These are phyloP conservation scores for Leptographium galeiforme DNA, from an alignment of 2,329 filamentous ascomycete genomes.

Conservation along the genomic window DNA sequence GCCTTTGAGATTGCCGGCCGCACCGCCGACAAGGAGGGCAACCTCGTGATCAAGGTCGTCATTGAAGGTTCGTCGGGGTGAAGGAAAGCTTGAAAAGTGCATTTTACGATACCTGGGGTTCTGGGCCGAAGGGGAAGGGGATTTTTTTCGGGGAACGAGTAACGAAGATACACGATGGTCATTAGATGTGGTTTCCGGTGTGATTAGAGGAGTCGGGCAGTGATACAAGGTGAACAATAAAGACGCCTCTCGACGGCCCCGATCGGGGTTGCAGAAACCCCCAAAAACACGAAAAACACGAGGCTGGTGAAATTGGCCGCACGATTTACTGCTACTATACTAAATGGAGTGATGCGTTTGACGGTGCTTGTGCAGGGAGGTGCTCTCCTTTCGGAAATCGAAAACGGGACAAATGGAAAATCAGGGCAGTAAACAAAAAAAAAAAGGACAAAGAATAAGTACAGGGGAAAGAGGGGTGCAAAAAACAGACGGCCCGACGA, in stretches of 20 bases:
- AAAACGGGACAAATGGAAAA: neutral
- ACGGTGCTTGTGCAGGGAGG: neutral
- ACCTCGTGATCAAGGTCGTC: constrained; percentile 60
- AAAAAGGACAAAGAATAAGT: neutral
- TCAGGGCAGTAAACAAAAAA: neutral
- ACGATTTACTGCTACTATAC: constrained; percentile 1
- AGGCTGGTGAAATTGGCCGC: neutral
- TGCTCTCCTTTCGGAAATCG: neutral
- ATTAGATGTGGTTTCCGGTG: too few relatives aligned
- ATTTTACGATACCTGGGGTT: neutral
- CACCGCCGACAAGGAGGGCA: constrained; percentile 53
- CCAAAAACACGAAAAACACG: neutral
- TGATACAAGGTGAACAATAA: too few relatives aligned
- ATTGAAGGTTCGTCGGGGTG: constrained; percentile 23
- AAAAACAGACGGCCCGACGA: too few relatives aligned
- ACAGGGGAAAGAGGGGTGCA: neutral
- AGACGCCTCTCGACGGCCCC: too few relatives aligned
- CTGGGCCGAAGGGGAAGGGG: too few relatives aligned
- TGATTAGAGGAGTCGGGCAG: too few relatives aligned
- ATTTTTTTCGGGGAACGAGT: too few relatives aligned
- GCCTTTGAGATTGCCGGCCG: constrained; percentile 60
- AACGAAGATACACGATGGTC: too few relatives aligned
- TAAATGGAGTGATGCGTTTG: neutral
- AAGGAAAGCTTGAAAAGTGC: neutral
- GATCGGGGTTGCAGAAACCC: too few relatives aligned